Evolutionary conservation across 257 asterid genomes (phyloP).

Genomic region (Leptodermis oblonga): DNA sequence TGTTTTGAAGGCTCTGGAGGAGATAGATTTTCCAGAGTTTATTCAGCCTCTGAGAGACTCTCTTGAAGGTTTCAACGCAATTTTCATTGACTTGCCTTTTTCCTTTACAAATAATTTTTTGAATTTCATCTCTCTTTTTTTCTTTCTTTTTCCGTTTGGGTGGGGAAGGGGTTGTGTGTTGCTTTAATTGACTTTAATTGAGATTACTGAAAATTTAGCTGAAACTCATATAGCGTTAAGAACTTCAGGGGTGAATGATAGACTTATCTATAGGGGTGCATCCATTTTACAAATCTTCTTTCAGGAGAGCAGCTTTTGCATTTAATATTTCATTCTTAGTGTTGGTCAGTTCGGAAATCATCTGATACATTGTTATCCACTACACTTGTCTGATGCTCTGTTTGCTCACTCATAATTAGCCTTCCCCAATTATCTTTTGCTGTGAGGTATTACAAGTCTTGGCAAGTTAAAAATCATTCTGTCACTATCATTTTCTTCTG

Average conservation of each 20-base stretch:
- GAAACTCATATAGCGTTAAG: not conserved
- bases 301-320: not conserved
- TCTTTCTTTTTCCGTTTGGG: too few relatives aligned
- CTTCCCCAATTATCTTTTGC: not conserved
- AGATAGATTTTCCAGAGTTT: constrained; percentile 77
- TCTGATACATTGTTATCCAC: not conserved
- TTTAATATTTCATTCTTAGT: not conserved
- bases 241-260: not conserved
- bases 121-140: not conserved
- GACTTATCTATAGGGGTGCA: not conserved
- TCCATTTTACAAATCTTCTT: not conserved
- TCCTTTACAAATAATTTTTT: not conserved
- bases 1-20: constrained; percentile 92
- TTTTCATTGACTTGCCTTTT: not conserved
- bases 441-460: not conserved
- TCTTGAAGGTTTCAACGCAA: constrained; percentile 61
- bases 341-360: not conserved
- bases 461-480: not conserved
- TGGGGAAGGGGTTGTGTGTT: too few relatives aligned
- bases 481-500: not conserved
- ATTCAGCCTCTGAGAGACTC: constrained; percentile 71
- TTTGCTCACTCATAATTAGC: not conserved
- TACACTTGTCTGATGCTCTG: not conserved
- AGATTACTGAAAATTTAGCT: not conserved
- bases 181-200: not conserved